Percentiles rank a stretch among this genome's conserved stretches.
Conservation (phyloP, 345 rosid genomes). For the Eucalyptus regnans region DNA sequence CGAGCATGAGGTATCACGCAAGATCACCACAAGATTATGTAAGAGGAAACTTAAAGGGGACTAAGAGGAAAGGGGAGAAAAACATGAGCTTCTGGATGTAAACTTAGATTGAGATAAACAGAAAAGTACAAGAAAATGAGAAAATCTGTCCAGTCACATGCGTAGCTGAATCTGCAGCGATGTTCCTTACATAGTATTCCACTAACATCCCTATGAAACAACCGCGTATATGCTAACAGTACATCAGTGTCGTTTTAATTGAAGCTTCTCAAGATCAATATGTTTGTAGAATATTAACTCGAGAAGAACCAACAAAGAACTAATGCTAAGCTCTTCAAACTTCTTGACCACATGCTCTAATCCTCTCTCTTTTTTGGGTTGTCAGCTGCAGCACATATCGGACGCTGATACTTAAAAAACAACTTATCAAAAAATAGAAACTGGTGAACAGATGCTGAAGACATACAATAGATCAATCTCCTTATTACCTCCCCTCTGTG, state of each 20-base stretch:
- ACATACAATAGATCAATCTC: background rate
- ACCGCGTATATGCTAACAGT: background rate
- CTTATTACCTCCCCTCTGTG: background rate
- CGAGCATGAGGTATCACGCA: fast-evolving
- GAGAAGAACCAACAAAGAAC: background rate
- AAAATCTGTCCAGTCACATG: background rate
- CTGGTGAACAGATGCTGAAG: background rate
- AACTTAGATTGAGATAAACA: background rate
- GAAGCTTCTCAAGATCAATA: background rate
- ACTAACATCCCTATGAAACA: background rate
- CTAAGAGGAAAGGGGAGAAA: background rate
- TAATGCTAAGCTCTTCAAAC: background rate
- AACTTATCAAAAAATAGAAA: background rate
- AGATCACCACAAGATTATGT: background rate
- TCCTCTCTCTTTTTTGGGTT: background rate
- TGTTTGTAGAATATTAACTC: background rate
- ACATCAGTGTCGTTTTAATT: background rate
- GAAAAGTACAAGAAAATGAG: background rate
- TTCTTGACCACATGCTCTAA: background rate
- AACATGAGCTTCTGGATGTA: background rate
- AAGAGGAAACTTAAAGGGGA: background rate
- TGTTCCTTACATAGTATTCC: background rate
- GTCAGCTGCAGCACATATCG: background rate
- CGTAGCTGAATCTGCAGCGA: background rate
- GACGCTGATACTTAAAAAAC: background rate